Evolutionary conservation across 1,284 basidiomycete species (phyloP).

Genomic region (Cryptococcus sp.): DNA sequence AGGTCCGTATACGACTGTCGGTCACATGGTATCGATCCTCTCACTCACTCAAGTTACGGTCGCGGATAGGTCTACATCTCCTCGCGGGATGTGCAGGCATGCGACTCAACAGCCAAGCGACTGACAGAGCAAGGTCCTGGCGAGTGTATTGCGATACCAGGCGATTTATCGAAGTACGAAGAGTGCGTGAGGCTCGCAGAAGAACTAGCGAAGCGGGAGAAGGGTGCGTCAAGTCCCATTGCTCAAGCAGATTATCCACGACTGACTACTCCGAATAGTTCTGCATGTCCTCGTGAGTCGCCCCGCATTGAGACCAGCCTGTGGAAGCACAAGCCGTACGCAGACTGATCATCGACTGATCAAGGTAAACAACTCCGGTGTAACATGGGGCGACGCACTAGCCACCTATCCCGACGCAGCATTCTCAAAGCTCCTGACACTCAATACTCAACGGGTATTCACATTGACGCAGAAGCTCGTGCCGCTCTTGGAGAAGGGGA

Average conservation of each 20-base stretch:
- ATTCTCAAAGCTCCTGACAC: slow-evolving; percentile 58
- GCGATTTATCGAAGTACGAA: slow-evolving; percentile 63
- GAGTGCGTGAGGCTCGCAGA: slow-evolving; percentile 62
- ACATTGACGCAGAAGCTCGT: slow-evolving; percentile 68
- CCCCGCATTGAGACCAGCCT: background rate
- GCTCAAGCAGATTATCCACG: background rate
- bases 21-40: background rate
- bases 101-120: slow-evolving; percentile 62
- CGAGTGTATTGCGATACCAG: slow-evolving; percentile 62
- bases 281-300: slow-evolving; percentile 60
- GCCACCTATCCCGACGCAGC: slow-evolving; percentile 61
- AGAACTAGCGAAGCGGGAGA: slow-evolving; percentile 61
- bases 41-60: background rate
- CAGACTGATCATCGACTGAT: background rate
- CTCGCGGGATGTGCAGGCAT: slow-evolving; percentile 63
- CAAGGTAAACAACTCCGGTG: slow-evolving; percentile 67
- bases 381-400: slow-evolving; percentile 64
- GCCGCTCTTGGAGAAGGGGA: slow-evolving; percentile 62
- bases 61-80: slow-evolving; percentile 65
- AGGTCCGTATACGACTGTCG: slow-evolving; percentile 49
- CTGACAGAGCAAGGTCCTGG: slow-evolving; percentile 63
- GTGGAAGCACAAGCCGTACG: background rate
- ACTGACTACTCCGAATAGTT: slow-evolving; percentile 24
- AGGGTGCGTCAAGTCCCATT: slow-evolving; percentile 36
- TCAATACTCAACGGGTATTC: slow-evolving; percentile 71